Base-by-base conservation (phyloP, 2,329 filamentous ascomycete genomes). In the Cadophora malorum region DNA sequence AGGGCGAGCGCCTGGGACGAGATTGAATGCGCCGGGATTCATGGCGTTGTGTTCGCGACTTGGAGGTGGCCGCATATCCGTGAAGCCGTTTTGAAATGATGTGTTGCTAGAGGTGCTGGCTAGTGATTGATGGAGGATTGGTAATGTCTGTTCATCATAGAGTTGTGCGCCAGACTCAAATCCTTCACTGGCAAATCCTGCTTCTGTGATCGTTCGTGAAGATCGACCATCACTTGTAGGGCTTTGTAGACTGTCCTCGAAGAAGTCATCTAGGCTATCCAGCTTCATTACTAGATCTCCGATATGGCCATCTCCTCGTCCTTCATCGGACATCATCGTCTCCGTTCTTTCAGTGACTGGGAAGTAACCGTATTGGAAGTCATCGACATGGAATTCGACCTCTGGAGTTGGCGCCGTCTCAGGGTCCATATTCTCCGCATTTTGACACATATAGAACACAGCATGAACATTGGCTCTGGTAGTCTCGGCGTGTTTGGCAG, bases 381-480 rank as follows among this genome's bases (percentile, higher is more conserved):
- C 94, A 70, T 99, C 96, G 2, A 89, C 86, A 73, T 96, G 92
- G 80, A 99, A 98, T 76, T 97, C 94, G 33, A 99, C 76, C 56
- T 97, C 94, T 0, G 93, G 91, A 0, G 93, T 96, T 4, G 89
- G 86, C 0, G 88, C 86, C 4, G 88, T 83, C 65, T 91, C 87
- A 8, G 85, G 81, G 38, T 82, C 76, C 71, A 90, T 85, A 28
- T 82, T 81, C 63, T 86, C 84, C 4, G 87, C 84, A 70, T 88
- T 91, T 64, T 93, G 91, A 76, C 94, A 97, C 71, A 94, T 97
- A 79, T 97, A 97, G 79, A 97, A 98, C 0, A 96, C 94, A 0
- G 94, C 93, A 78, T 98, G 95, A 2, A 99, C 96, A 74, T 99
- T 99, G 67, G 90, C 88, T 67, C 96, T 87, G 4, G 96, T 98